Evolutionary conservation across 2,329 filamentous ascomycete species (phyloP), one percentile per base, ranked within the genome.

Genomic region (Aspergillus sp.): DNA sequence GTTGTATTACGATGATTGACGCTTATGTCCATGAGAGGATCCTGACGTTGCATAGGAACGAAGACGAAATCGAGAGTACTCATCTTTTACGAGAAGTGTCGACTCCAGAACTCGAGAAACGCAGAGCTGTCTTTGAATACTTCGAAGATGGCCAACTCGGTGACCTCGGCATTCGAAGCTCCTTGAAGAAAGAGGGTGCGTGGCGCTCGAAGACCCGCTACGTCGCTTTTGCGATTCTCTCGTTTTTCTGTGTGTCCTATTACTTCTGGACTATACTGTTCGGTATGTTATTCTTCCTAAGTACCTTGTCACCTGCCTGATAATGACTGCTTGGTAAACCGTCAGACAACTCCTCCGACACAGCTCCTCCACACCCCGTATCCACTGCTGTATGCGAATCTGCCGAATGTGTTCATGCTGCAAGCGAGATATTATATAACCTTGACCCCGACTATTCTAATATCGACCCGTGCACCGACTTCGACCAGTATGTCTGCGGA

Each of bases 391-490:
- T 81, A 20, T 87, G 85, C 64, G 65, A 79, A 45, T 81, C 83
- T 9, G 79, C 83, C 40, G 80, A 81, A 55, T 88, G 85, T 65
- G 75, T 87, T 11, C 81, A 86, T 61, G 84, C 84, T 11, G 79
- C 84, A 4, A 84, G 83, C 11, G 79, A 82, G 57, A 79, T 88
- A 36, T 75, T 87, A 7, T 81, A 83, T 57, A 86, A 84, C 54
- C 71, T 88, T 13, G 81, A 83, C 14, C 81, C 84, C 6, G 74
- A 84, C 47, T 85, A 88, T 67, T 75, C 81, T 54, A 69, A 82
- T 2, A 73, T 89, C 36, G 85, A 89, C 64, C 82, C 87, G 1
- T 90, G 87, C 61, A 80, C 76, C n/a, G 71, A 88, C 62, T 90
- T 90, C 54, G 84, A 88, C 54, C 76, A 85, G 64, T 79, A 85